phyloP scores from a whole-genome alignment of 2,329 filamentous ascomycete genomes.

The Xylaria digitata region DNA sequence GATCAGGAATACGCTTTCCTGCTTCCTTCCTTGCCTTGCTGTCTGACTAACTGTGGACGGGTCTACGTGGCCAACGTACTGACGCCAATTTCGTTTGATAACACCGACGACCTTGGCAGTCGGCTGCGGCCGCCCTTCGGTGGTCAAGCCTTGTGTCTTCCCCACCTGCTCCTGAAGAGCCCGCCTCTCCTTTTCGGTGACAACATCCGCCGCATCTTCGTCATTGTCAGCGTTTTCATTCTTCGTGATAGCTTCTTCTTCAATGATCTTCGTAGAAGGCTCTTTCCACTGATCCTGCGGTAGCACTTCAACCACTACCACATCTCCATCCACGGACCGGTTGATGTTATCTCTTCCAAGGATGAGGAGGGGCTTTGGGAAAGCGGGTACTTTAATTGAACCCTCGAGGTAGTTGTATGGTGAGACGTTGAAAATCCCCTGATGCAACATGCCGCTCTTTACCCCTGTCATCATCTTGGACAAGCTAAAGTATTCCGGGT shows the following conservation, averaged over 20 bases:
- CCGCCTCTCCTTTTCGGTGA: slow-evolving; percentile 87
- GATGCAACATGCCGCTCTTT: slow-evolving; percentile 88
- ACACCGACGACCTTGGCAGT: slow-evolving; percentile 93
- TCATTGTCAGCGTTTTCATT: slow-evolving; percentile 94
- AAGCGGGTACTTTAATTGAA: slow-evolving; percentile 87
- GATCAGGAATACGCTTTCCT: slow-evolving; percentile 93
- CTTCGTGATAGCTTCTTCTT: slow-evolving; percentile 90
- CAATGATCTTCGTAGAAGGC: slow-evolving; percentile 93
- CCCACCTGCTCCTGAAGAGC: slow-evolving; percentile 93
- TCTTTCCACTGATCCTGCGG: slow-evolving; percentile 97
- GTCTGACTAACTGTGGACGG: slow-evolving; percentile 81
- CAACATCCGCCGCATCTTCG: slow-evolving; percentile 79
- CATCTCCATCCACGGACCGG: slow-evolving; percentile 88
- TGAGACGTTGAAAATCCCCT: slow-evolving; percentile 95
- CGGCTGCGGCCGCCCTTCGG: slow-evolving; percentile 84
- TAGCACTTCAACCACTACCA: slow-evolving; percentile 92
- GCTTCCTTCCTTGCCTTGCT: slow-evolving; percentile 80
- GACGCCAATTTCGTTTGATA: slow-evolving; percentile 95
- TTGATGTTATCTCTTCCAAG: slow-evolving; percentile 97
- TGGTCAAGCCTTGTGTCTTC: slow-evolving; percentile 79
- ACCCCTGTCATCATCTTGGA: slow-evolving; percentile 96
- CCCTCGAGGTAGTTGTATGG: slow-evolving; percentile 98
- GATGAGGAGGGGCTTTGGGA: slow-evolving; percentile 87
- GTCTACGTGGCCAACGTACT: slow-evolving; percentile 97
- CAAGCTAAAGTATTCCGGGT: slow-evolving; percentile 87